Base-by-base conservation (phyloP, 2,329 filamentous ascomycete species). In the Calcarisporium arbuscula region DNA sequence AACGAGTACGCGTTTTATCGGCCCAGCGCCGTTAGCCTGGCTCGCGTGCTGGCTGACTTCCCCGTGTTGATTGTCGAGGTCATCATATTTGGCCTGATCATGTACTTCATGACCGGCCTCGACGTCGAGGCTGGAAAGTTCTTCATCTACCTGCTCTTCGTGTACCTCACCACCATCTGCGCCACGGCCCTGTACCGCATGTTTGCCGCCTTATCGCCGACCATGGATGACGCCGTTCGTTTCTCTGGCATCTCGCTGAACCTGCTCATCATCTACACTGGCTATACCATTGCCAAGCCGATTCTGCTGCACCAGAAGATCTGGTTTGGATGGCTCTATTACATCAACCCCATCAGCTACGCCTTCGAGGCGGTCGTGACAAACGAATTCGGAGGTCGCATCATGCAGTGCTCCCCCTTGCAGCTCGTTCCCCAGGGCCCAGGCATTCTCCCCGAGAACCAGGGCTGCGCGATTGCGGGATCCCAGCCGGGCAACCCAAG, bases 51-150 rank as follows among this genome's bases (percentile, higher is more conserved):
- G 2, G 55, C 62, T 6, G 76, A 85, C 74, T 44, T 81, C 65
- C 55, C 76, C 1, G 48, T 69, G 1, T 74, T 88, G 42, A 58
- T 82, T 5, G 22, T 68, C 7, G 80, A 83, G 49, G 67, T 78
- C 1, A 64, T 80, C 42, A 60, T 74, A n/a, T 88, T 86, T 60
- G 80, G 82, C 39, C 29, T 85, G 23, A 69, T 77, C 11, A 61
- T 88, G 32, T 90, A 88, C 61, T 88, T 88, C 58, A 79, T 89
- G 79, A 76, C 77, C 0, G 76, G 79, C 31, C 67, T 90, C 5
- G 72, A 80, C 39, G 64, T 78, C 31, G 69, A 74, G 28, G 70
- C 80, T 0, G 76, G 74, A 35, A 70, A 80, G 19, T 83, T 82
- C 54, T 82, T 79, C 56, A 77, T 79, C 35, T 81, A 75, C 53